Base-by-base conservation (phyloP, 1,139 yeast species). In the Hyphopichia khmerensis region DNA sequence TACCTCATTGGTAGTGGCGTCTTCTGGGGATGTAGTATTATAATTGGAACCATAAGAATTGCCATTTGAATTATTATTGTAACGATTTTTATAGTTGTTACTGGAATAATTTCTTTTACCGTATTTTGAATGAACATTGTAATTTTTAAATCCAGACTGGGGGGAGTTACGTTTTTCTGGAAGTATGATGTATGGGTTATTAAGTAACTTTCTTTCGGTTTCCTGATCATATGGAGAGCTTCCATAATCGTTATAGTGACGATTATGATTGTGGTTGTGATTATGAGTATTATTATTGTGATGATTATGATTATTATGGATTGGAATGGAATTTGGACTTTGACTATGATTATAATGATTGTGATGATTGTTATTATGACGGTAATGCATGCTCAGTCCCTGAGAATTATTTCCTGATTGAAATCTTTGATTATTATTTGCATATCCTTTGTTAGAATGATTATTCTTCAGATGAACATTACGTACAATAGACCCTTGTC, bases 171-270 rank as follows among this genome's bases (percentile, higher is more conserved):
- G 10, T 14, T 29, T 15, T 39, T 56, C 62, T 1, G 68, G 68
- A 26, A 62, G 46, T 21, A 64, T 62, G 24, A 64, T 63, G 47
- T 63, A 64, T 2, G 69, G 69, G 37, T 64, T 64, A 48, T 64
- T 64, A 42, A 64, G 51, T 24, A 64, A 45, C 40, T 59, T 53
- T 40, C 69, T 44, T 43, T 62, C 67, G 4, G 64, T 60, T 41
- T 63, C 69, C 44, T 57, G 59, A 40, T 63, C 66, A 43, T 59
- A 61, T 32, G 31, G 49, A 3, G 36, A 33, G 2, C 24, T 10
- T 24, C 37, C 30, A 13, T 24, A 35, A 21, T 33, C 13, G 23
- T 32, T 32, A 16, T 18, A 19, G 10, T n/a, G 4, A 19, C 19
- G 18, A 18, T 17, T 16, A 4, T 4, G n/a, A 23, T 14, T 16